Evolutionary conservation across 176 grass and related monocot genomes (phyloP).

Genomic region (Canna indica): DNA sequence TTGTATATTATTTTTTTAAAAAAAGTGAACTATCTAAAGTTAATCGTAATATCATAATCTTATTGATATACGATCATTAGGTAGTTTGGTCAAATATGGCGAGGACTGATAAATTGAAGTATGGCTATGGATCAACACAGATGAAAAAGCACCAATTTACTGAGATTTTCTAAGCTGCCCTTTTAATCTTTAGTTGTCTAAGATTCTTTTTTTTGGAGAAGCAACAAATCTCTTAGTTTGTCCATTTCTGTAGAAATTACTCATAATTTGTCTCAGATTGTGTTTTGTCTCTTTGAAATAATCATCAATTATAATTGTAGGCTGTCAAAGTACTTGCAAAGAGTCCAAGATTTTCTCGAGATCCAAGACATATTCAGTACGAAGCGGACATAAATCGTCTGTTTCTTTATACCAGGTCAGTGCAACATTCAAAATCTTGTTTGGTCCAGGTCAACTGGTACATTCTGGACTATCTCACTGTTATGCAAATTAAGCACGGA

Average conservation of each 20-base stretch:
- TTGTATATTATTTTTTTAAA: too few relatives aligned
- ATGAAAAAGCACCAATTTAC: background rate
- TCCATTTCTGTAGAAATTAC: background rate
- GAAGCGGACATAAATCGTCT: conserved; percentile 70
- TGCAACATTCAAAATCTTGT: background rate
- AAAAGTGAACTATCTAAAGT: too few relatives aligned
- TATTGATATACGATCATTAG: too few relatives aligned
- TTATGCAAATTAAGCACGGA: background rate
- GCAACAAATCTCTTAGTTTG: background rate
- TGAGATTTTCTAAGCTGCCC: background rate
- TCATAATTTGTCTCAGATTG: background rate
- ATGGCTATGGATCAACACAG: background rate
- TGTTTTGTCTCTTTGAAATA: background rate
- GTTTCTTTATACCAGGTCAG: conserved; percentile 88
- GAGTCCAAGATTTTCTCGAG: conserved; percentile 54
- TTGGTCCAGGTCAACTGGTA: background rate
- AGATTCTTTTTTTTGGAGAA: background rate
- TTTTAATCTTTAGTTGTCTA: too few relatives aligned
- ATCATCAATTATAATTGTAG: conserved; percentile 29
- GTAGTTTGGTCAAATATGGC: too few relatives aligned
- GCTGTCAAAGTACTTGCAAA: conserved; percentile 53
- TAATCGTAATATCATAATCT: too few relatives aligned
- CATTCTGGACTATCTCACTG: background rate
- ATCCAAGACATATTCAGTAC: conserved; percentile 82
- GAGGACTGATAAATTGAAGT: background rate